These are phyloP conservation scores for Daucus carota DNA, from an alignment of 129 eudicot species.

Conservation along the genomic window DNA sequence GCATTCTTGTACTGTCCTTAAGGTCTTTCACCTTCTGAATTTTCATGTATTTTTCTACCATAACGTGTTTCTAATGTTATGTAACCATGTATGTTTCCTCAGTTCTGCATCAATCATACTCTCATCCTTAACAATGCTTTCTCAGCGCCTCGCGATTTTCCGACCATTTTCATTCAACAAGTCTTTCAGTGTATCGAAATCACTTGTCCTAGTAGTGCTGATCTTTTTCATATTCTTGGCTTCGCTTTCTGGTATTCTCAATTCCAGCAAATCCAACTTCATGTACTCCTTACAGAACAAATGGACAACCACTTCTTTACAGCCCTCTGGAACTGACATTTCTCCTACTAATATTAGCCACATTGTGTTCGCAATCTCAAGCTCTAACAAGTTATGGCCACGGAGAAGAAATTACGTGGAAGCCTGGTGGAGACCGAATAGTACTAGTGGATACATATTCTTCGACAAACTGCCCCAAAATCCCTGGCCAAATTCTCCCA, in stretches of 20 bases:
- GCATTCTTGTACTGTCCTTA: not conserved
- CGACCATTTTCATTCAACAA: not conserved
- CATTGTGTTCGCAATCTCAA: conserved; percentile 43
- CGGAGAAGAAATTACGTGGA: conserved; percentile 27
- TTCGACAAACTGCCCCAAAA: conserved; percentile 28
- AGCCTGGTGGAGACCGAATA: conserved; percentile 53
- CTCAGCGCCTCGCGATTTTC: not conserved
- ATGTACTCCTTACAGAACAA: not conserved
- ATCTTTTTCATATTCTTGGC: conserved; percentile 3
- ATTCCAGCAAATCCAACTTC: conserved; percentile 9
- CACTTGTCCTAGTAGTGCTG: not conserved
- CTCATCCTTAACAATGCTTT: not conserved
- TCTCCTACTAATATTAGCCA: conserved; percentile 33
- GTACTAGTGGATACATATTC: conserved; percentile 32
- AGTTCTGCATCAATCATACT: not conserved
- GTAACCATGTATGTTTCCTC: not conserved
- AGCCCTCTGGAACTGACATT: not conserved
- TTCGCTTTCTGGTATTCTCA: conserved; percentile 9
- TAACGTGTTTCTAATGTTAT: too few relatives aligned
- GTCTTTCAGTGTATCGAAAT: conserved; percentile 13
- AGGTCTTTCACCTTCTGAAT: not conserved
- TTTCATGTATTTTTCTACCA: not conserved
- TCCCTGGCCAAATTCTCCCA: conserved; percentile 27
- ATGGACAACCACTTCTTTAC: not conserved
- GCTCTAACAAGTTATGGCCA: conserved; percentile 29